These are phyloP conservation scores for Hamamelis virginiana DNA, from an alignment of 164 flowering plant genomes.

Conservation along the genomic window DNA sequence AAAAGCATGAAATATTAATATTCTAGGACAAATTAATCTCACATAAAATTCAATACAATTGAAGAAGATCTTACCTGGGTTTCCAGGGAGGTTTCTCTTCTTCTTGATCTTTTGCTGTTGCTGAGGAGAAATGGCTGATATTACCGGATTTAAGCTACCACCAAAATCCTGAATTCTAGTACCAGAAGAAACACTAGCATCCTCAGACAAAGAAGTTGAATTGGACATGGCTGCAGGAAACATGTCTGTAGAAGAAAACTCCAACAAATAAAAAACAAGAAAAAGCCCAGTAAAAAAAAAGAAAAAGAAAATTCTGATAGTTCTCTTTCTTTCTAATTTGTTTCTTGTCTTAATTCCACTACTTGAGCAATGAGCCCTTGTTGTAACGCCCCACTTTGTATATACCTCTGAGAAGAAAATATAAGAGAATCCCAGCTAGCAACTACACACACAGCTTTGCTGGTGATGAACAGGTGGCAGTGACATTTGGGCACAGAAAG, in stretches of 20 bases:
- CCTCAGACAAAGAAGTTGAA: slow-evolving; percentile 74
- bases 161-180: slow-evolving; percentile 45
- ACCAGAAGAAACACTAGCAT: slow-evolving; percentile 59
- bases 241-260: slow-evolving; percentile 35
- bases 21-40: not conserved
- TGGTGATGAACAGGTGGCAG: slow-evolving; percentile 18
- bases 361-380: no score
- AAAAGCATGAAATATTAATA: no score
- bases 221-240: slow-evolving; percentile 58
- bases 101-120: slow-evolving; percentile 53
- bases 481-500: slow-evolving; percentile 30
- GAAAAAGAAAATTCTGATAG: slow-evolving; percentile 2
- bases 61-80: slow-evolving; percentile 57
- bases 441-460: slow-evolving; percentile 13
- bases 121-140: slow-evolving; percentile 30
- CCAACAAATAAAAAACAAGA: slow-evolving; percentile 26
- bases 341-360: not conserved
- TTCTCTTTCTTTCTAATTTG: slow-evolving; percentile 12
- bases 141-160: slow-evolving; percentile 33
- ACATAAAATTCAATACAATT: not conserved
- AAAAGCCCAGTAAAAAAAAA: slow-evolving; percentile 20
- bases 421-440: slow-evolving; percentile 23
- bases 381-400: slow-evolving; percentile 1
- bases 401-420: slow-evolving; percentile 13
- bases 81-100: slow-evolving; percentile 86